These are phyloP conservation scores for Lanmaoa rubissima DNA, from an alignment of 768 basidiomycete species.

Conservation along the genomic window DNA sequence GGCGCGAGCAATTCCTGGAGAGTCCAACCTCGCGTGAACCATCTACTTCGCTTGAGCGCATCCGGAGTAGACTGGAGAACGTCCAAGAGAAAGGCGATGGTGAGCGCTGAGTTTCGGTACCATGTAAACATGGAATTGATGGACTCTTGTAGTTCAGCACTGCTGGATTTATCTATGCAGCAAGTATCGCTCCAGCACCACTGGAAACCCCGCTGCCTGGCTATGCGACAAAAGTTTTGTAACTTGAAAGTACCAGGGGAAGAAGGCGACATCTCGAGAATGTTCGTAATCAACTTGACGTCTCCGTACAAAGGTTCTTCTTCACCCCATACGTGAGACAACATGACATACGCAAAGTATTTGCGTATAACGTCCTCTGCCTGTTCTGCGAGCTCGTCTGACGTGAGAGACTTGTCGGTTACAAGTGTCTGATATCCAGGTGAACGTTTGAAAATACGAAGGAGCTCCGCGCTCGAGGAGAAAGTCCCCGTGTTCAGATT, in stretches of 20 bases:
- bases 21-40: slow-evolving; percentile 31
- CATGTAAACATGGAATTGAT: slow-evolving; percentile 34
- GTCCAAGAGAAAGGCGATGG: slow-evolving; percentile 30
- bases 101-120: slow-evolving; percentile 31
- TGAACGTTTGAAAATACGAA: slow-evolving; percentile 16
- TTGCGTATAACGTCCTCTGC: slow-evolving; percentile 14
- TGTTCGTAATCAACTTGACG: slow-evolving; percentile 5
- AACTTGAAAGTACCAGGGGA: slow-evolving; percentile 21
- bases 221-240: slow-evolving; percentile 21
- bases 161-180: slow-evolving; percentile 31
- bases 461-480: slow-evolving; percentile 17
- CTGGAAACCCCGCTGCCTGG: slow-evolving; percentile 15
- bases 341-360: slow-evolving; percentile 28
- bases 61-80: slow-evolving; percentile 12
- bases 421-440: slow-evolving; percentile 13
- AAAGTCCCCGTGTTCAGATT: slow-evolving; percentile 21
- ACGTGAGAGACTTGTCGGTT: slow-evolving; percentile 3
- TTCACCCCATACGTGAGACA: slow-evolving; percentile 30
- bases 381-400: slow-evolving; percentile 10
- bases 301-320: slow-evolving; percentile 26
- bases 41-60: slow-evolving; percentile 19
- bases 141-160: slow-evolving; percentile 31
- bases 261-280: slow-evolving; percentile 20
- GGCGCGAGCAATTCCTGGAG: slow-evolving; percentile 31
- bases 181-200: slow-evolving; percentile 33